Conservation (phyloP, 2,329 filamentous ascomycete genomes). For the Decorospora gaudefroyi region DNA sequence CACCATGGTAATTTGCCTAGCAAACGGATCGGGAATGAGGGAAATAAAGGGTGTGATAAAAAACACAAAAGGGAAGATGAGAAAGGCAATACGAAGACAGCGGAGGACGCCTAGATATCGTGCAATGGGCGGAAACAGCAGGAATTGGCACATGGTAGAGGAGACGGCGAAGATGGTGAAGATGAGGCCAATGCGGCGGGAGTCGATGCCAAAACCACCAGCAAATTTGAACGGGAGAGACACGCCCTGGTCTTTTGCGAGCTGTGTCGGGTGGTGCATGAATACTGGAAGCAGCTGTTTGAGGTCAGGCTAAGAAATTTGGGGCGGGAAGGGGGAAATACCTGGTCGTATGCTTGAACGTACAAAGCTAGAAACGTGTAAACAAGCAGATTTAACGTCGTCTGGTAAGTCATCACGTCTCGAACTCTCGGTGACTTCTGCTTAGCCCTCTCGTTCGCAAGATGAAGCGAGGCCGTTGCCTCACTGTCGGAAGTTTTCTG, state of each 20-base stretch:
- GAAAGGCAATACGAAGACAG: slow-evolving; percentile 70
- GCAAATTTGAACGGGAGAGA: slow-evolving; percentile 78
- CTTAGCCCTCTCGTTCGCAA: slow-evolving; percentile 10
- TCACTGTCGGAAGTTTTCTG: slow-evolving; percentile 28
- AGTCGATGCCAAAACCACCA: slow-evolving; percentile 76
- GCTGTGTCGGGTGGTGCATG: slow-evolving; percentile 71
- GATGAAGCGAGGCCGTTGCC: slow-evolving; percentile 11
- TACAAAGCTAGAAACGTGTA: slow-evolving; percentile 85
- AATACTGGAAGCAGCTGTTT: slow-evolving; percentile 75
- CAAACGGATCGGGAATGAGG: slow-evolving; percentile 57
- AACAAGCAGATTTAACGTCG: slow-evolving; percentile 71
- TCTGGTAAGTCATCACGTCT: slow-evolving; percentile 75
- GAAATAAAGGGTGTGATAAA: slow-evolving; percentile 80
- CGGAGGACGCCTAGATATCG: slow-evolving; percentile 72
- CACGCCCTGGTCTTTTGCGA: slow-evolving; percentile 58
- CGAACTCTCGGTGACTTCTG: slow-evolving; percentile 49
- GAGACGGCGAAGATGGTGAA: slow-evolving; percentile 82
- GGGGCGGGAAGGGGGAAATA: slow-evolving; percentile 8
- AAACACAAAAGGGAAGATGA: slow-evolving; percentile 75
- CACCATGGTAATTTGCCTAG: slow-evolving; percentile 66
- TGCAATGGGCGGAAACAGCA: slow-evolving; percentile 79
- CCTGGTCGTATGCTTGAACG: slow-evolving; percentile 80
- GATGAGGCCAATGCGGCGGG: slow-evolving; percentile 77
- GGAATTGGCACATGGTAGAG: slow-evolving; percentile 82
- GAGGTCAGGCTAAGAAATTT: slow-evolving; percentile 8